Evolutionary conservation across 306 rosid genomes (phyloP).

Genomic region (Crataegus laevigata): DNA sequence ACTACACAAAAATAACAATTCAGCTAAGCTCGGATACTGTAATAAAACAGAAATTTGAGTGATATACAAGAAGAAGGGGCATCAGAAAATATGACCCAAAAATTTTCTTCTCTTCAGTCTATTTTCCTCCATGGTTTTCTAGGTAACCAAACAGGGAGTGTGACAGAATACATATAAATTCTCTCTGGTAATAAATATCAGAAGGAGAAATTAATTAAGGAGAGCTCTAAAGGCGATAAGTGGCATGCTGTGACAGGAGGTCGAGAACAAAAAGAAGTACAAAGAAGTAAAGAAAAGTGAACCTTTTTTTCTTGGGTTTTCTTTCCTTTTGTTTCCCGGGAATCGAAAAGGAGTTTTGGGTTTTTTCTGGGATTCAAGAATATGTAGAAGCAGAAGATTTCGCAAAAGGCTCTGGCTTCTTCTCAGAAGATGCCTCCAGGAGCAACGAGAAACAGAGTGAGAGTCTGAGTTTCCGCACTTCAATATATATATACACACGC

Average conservation of each 20-base stretch:
- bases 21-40: background rate
- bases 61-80: background rate
- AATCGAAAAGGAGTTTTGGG: background rate
- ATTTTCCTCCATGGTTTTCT: background rate
- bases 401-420: background rate
- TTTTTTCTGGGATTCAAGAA: background rate
- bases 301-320: background rate
- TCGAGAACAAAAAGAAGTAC: background rate
- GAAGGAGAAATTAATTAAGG: background rate
- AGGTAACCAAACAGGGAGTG: conserved; percentile 4
- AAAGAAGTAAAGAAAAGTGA: background rate
- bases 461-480: background rate
- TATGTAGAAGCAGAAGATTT: background rate
- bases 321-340: background rate
- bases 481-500: too few relatives aligned
- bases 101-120: background rate
- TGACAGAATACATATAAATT: background rate
- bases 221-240: background rate
- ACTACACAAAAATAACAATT: background rate
- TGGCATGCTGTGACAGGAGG: background rate
- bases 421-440: background rate
- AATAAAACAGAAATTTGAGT: background rate
- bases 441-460: background rate
- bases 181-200: background rate
- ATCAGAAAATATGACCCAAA: background rate